These are phyloP conservation scores for Iris macrosiphon DNA, from an alignment of 106 monocot species.

Conservation along the genomic window DNA sequence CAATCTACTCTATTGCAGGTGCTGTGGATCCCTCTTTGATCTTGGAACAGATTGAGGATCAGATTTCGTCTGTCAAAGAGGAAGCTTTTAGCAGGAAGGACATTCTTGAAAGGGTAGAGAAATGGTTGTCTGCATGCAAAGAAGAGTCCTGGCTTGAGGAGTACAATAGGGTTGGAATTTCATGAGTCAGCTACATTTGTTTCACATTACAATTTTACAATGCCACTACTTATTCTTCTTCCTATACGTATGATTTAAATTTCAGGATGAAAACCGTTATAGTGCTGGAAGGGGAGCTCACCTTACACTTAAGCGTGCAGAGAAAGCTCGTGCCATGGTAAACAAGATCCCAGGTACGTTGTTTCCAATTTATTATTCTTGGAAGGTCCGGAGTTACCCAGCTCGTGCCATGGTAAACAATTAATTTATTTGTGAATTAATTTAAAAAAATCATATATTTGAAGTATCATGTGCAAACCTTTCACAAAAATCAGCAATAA, in stretches of 20 bases:
- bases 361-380: too few species aligned
- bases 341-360: constrained; percentile 66
- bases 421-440: too few species aligned
- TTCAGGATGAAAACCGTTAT: constrained; percentile 72
- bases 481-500: too few species aligned
- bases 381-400: too few species aligned
- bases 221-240: not conserved
- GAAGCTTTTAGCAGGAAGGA: constrained; percentile 67
- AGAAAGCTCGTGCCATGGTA: constrained; percentile 58
- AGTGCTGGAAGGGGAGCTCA: constrained; percentile 72
- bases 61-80: constrained; percentile 49
- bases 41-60: constrained; percentile 51
- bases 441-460: too few species aligned
- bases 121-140: constrained; percentile 62
- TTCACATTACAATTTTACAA: not conserved
- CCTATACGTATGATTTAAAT: not conserved
- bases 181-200: not conserved
- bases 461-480: too few species aligned
- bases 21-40: constrained; percentile 47
- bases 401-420: too few species aligned
- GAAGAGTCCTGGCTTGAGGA: constrained; percentile 81
- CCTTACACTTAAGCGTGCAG: constrained; percentile 59
- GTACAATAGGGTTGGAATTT: constrained; percentile 49
- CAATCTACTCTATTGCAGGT: constrained; percentile 22
- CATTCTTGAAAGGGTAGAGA: constrained; percentile 68